Base-by-base conservation (phyloP, 2,329 filamentous ascomycete species). In the Xylariaceae sp. region DNA sequence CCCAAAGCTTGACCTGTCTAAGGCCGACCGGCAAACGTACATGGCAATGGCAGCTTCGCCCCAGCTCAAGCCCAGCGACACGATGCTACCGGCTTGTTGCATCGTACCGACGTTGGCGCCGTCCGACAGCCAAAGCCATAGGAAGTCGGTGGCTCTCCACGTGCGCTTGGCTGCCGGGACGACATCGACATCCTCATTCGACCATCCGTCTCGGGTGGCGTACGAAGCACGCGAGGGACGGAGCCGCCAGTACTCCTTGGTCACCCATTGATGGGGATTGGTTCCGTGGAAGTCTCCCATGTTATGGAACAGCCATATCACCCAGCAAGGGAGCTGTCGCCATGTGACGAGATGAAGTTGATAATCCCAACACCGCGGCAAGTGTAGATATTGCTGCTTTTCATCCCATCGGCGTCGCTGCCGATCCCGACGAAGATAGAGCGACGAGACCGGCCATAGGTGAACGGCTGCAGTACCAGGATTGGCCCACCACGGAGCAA, bases 101-200 rank as follows among this genome's bases (percentile, higher is more conserved):
- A 55, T 55, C 16, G 50, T 54, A 6, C 50, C 52, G 17, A 54
- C 49, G 24, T 54, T 54, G 34, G 44, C 50, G 1, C 49, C 50
- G 17, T 53, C 52, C 8, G 49, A 44, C 16, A 55, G 30, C 52
- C 49, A 55, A 4, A 53, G 43, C 45, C 47, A 53, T 15, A 52
- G 39, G 29, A 43, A 53, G 39, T 53, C 51, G 16, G 48, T 41
- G 9, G 45, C 38, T 22, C 40, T 45, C 49, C 49, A 52, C 3
- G 40, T 44, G 9, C 47, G 29, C 34, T 37, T 44, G 2, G 44
- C 45, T 24, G 16, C 30, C 12, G 49, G 12, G 9, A 52, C 45
- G 9, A 50, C 47, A 16, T 50, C 49, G 11, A 50, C 41, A 30
- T 52, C 49, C 28, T 40, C 49, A 17, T 52, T 50, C 4, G 45